Evolutionary conservation across 768 basidiomycete species (phyloP), one percentile per base, ranked within the genome.

Genomic region (Hypholoma sublateritium): DNA sequence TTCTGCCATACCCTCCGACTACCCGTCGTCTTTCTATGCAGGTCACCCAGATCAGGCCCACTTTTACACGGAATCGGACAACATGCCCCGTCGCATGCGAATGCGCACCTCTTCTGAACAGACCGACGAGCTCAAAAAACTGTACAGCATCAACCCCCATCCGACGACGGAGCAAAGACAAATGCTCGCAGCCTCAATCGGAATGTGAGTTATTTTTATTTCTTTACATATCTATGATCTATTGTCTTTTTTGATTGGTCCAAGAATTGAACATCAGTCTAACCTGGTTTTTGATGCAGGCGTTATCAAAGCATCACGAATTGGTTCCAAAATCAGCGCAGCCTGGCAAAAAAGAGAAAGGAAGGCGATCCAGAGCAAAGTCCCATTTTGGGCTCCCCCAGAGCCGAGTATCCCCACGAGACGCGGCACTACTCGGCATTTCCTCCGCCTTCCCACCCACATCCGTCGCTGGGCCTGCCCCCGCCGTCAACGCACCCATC

Each of bases 261-360:
- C 25, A 28, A 12, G 25, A 21, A 47, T 47, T 22, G 22, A 47
- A 22, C 22, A 59, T 67, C 69, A 67, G 65, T 62, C 66, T 68
- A 62, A 68, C 62, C 61, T 55, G 59, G 28, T 70, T 59, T 55
- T 45, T 42, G 51, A 53, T 36, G 13, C 64, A 92, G 90, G 88
- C 86, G 83, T 60, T 81, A 87, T 72, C 85, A 89, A 71, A 88
- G 84, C 55, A 85, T 92, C 56, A 90, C 86, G 1, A 91, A 92
- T 67, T 91, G 90, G 91, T 92, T 92, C 69, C 89, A 91, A 77
- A 90, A 91, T 65, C 89, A 92, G 66, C 88, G 88, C 64, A 89
- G 84, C 69, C 80, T 86, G 61, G 83, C 87, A 32, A 88, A 87
- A 76, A 88, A 88, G 73, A 81, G 80, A 63, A 82, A 77, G 62